Evolutionary conservation across 768 basidiomycete genomes (phyloP).

Genomic region (Lactifluus volemus): DNA sequence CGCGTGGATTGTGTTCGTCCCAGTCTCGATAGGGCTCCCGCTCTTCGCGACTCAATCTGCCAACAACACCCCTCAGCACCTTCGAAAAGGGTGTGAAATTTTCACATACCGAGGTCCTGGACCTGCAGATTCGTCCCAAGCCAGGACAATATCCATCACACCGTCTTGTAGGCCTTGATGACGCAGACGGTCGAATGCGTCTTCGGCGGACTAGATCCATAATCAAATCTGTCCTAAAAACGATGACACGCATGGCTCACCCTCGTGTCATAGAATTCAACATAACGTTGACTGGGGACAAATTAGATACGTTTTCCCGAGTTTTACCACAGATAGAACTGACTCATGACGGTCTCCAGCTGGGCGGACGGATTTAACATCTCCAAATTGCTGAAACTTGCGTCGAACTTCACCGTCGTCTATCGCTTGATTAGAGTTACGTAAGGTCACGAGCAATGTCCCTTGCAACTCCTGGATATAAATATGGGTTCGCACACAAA

Average conservation of each 20-base stretch:
- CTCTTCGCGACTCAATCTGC: slow-evolving; percentile 28
- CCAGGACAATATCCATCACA: slow-evolving; percentile 77
- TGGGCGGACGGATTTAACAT: slow-evolving; percentile 72
- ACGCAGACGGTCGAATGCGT: slow-evolving; percentile 72
- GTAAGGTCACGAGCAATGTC: slow-evolving; percentile 68
- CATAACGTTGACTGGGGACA: slow-evolving; percentile 65
- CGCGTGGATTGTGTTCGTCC: slow-evolving; percentile 22
- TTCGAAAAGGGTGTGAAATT: slow-evolving; percentile 2
- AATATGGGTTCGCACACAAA: background rate
- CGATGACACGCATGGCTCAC: slow-evolving; percentile 33
- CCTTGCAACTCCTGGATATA: slow-evolving; percentile 64
- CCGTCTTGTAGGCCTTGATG: slow-evolving; percentile 78
- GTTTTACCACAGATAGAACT: background rate
- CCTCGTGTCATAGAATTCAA: slow-evolving; percentile 91
- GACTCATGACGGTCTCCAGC: slow-evolving; percentile 53
- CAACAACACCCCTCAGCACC: background rate
- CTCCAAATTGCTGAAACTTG: slow-evolving; percentile 84
- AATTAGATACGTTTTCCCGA: slow-evolving; percentile 2
- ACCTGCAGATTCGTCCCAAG: slow-evolving; percentile 62
- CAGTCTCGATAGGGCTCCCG: slow-evolving; percentile 24
- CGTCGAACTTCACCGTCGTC: slow-evolving; percentile 81
- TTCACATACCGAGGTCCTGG: slow-evolving; percentile 27
- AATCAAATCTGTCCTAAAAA: slow-evolving; percentile 4
- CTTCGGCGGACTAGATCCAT: slow-evolving; percentile 52
- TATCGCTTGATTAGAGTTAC: slow-evolving; percentile 61